phyloP scores from a whole-genome alignment of 768 basidiomycete species.

The Tulasnella sp. region DNA sequence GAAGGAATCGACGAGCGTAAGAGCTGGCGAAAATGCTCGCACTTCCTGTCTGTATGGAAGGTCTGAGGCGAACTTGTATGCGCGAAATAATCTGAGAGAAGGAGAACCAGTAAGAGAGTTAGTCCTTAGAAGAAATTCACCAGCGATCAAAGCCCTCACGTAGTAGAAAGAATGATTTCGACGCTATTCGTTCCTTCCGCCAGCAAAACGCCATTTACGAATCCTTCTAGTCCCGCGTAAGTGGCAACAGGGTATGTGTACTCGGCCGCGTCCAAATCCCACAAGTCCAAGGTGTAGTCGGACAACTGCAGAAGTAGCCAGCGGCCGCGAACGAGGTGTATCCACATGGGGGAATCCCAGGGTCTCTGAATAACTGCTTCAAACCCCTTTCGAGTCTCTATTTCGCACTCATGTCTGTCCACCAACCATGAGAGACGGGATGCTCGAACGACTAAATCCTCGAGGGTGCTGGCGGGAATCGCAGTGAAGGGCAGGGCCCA shows the following conservation, averaged over 20 bases:
- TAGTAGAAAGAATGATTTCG: not conserved
- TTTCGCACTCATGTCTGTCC: too few species aligned
- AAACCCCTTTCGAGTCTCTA: not conserved
- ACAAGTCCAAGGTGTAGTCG: not conserved
- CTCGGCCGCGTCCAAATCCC: not conserved
- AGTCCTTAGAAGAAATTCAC: not conserved
- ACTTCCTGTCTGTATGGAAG: not conserved
- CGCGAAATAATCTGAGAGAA: not conserved
- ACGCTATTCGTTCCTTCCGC: not conserved
- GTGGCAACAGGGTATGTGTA: not conserved
- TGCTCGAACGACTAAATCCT: not conserved
- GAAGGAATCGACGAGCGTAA: not conserved
- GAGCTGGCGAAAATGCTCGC: not conserved
- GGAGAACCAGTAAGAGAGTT: not conserved
- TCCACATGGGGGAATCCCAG: not conserved
- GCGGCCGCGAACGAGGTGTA: not conserved
- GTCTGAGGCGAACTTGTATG: not conserved
- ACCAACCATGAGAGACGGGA: not conserved
- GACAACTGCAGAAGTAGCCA: not conserved
- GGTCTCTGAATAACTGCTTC: not conserved
- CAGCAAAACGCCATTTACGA: not conserved
- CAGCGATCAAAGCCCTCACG: not conserved
- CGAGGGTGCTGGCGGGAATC: not conserved
- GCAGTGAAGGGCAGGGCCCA: not conserved
- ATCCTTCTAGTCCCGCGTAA: not conserved